Evolutionary conservation across 2,329 filamentous ascomycete genomes (phyloP).

Genomic region (Diaporthe amygdali): DNA sequence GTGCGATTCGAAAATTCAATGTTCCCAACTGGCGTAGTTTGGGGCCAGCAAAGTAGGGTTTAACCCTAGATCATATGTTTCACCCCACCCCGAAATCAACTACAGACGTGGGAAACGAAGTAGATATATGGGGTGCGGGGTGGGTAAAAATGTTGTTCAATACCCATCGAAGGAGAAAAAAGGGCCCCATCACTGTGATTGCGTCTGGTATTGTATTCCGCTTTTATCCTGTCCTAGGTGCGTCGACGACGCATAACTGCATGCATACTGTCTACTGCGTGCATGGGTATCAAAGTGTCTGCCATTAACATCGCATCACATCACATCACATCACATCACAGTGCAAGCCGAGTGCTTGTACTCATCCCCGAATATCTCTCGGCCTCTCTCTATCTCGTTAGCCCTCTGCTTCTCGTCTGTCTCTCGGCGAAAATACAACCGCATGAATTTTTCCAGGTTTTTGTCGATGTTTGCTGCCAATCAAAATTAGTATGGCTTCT

Average conservation of each 20-base stretch:
- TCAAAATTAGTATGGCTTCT: background rate
- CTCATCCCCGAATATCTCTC: conserved; percentile 72
- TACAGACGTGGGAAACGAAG: too few relatives aligned
- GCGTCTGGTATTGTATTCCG: background rate
- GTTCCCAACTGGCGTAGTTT: background rate
- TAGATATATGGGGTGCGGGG: too few relatives aligned
- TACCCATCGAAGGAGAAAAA: too few relatives aligned
- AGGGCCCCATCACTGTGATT: background rate
- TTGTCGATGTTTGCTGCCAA: conserved; percentile 70
- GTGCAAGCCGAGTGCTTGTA: conserved; percentile 65
- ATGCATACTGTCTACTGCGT: conserved; percentile 18
- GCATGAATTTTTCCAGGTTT: conserved; percentile 71
- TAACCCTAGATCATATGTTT: background rate
- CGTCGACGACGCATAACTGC: background rate
- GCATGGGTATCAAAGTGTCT: conserved; percentile 19
- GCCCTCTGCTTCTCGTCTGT: conserved; percentile 70
- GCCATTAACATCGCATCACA: background rate
- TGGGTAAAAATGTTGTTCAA: too few relatives aligned
- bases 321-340: conserved; percentile 63
- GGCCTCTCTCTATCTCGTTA: conserved; percentile 77
- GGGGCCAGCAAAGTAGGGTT: background rate
- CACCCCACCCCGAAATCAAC: too few relatives aligned
- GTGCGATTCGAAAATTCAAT: background rate
- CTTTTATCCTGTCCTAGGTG: background rate
- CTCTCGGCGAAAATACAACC: conserved; percentile 77